Evolutionary conservation across 108 stramenopile genomes (phyloP), one percentile per base, ranked within the genome.

Genomic region (Cyclostephanos tholiformis): DNA sequence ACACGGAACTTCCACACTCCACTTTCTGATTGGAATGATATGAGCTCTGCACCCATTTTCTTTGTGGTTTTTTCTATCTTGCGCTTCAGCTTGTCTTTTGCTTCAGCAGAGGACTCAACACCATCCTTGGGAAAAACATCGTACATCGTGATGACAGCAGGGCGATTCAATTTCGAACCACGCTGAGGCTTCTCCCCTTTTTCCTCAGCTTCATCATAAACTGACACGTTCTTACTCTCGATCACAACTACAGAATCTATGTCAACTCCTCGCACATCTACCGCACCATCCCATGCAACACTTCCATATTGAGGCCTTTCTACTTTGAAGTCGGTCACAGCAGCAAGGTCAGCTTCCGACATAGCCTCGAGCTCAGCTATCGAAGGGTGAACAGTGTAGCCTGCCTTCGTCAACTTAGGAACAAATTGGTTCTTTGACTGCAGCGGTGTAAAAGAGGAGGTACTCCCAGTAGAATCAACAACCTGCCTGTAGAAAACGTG

Each of bases 1-100:
- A 96, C 95, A 61, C 86, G 90, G 65, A 99, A 93, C 65, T 74
- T 92, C 98, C 98, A 99, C 10, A 79, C 78, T 22, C 96, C 96
- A 59, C 44, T 76, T 0, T 76, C 82, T 36, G 74, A 39, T 61
- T 97, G 80, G 61, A 93, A 99, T 58, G 76, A 74, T 65, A 97
- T 80, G 36, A 99, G 82, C 66, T 90, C 86, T 5, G 96, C 96
- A 22, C 82, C 93, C 82, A 86, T 86, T 53, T 87, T 89, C 61
- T 84, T 91, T 0, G 87, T 95, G 43, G 69, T 41, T 59, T 77
- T 87, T 53, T 77, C 80, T 9, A 97, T 76, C 65, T 86, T 93
- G 38, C 67, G 57, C 35, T 43, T 41, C 62, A 88, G 87, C 70
- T 91, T 93, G 58, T 84, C 67, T 44, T 79, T 81, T 8, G 79